Percentiles rank a stretch among this genome's conserved stretches.
Evolutionary conservation across 176 grass and related monocot species (phyloP).

Genomic region (Lolium multiflorum): DNA sequence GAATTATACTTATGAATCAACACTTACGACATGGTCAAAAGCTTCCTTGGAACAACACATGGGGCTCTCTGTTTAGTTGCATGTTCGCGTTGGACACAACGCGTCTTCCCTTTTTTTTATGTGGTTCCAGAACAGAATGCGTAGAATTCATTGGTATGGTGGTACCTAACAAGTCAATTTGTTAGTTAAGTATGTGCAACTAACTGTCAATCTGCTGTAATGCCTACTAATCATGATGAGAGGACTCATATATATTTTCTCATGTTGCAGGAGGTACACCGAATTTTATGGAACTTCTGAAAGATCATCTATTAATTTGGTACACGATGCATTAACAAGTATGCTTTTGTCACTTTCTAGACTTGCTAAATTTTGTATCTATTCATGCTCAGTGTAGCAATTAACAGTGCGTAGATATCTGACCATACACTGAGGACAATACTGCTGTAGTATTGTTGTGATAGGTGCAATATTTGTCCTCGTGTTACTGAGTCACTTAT

Average conservation of each 20-base stretch:
- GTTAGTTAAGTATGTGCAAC: not conserved
- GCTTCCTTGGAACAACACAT: not conserved
- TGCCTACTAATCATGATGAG: constrained; percentile 5
- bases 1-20: constrained; percentile 41
- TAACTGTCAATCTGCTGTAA: constrained; percentile 7
- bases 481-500: not conserved
- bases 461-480: constrained; percentile 15
- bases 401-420: constrained; percentile 1
- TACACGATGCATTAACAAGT: constrained; percentile 97
- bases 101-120: constrained; percentile 5
- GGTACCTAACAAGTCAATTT: constrained; percentile 9
- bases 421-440: not conserved
- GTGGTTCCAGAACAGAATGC: not conserved
- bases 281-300: constrained; percentile 97
- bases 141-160: not conserved
- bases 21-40: not conserved
- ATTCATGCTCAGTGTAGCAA: constrained; percentile 8
- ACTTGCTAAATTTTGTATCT: constrained; percentile 24
- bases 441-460: not conserved
- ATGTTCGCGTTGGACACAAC: constrained; percentile 7
- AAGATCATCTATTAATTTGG: constrained; percentile 83
- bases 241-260: constrained; percentile 33
- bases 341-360: constrained; percentile 46
- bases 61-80: not conserved
- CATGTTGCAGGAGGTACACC: constrained; percentile 86